A percentile compares a stretch with the other conserved stretches of the same genome.
phyloP scores from a whole-genome alignment of 2,329 filamentous ascomycete genomes.

The Fusarium chuoi region DNA sequence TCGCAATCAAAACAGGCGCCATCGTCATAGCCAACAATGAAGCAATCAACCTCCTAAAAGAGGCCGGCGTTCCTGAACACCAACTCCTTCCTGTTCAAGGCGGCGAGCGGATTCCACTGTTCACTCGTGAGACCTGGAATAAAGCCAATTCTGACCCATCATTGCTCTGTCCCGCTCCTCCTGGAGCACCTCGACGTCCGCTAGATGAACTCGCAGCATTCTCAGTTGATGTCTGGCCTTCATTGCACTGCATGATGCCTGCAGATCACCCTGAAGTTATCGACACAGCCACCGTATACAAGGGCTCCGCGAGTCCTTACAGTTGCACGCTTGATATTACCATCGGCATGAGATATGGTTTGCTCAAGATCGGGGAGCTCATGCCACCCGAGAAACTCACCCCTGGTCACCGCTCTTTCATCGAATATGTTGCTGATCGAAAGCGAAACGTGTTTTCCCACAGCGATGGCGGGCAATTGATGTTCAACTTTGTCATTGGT shows the following conservation, averaged over 20 bases:
- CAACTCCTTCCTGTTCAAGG: background rate
- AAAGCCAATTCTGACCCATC: background rate
- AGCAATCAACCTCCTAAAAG: background rate
- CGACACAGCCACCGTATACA: background rate
- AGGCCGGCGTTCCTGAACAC: background rate
- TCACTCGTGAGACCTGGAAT: background rate
- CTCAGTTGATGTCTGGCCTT: background rate
- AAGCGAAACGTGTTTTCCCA: background rate
- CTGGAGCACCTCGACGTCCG: background rate
- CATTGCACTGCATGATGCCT: background rate
- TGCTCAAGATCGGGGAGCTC: background rate
- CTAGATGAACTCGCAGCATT: background rate
- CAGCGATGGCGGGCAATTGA: background rate
- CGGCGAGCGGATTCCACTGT: background rate
- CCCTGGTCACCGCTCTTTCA: background rate
- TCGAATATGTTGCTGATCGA: background rate
- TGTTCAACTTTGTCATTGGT: background rate
- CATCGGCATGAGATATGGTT: background rate
- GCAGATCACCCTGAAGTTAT: background rate
- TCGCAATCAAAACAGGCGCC: background rate
- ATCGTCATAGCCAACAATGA: background rate
- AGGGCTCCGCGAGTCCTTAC: background rate
- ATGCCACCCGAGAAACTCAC: background rate
- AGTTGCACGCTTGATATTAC: background rate
- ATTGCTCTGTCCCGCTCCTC: fast-evolving